Evolutionary conservation across 1,139 yeast species (phyloP), one percentile per base, ranked within the genome.

Genomic region (Geotrichum macrosporum): DNA sequence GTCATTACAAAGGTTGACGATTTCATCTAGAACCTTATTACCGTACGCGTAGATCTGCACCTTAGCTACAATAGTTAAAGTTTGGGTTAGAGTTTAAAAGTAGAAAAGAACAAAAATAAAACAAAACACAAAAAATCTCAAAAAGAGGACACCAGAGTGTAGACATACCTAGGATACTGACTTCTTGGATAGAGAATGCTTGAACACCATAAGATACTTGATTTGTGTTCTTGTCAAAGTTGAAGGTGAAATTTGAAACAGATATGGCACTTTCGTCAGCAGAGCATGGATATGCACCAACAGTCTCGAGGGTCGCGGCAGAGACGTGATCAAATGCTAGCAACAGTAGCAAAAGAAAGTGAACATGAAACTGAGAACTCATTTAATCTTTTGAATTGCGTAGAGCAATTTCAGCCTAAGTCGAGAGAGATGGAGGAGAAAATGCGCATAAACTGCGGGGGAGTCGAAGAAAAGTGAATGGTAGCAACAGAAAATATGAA

Each of bases 31-130:
- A 5, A 62, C 54, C 24, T 50, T 47, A 10, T 50, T 51, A 12
- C 67, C 67, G 40, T 64, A 64, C 1, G 66, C 64, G 8, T 46
- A 44, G 20, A 64, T 53, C 33, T 53, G 46, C 19, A 60, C 49
- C 22, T 53, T 52, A 3, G 60, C 62, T 48, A n/a, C n/a, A n/a
- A n/a, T n/a, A n/a, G n/a, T n/a, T n/a, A n/a, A 43, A 10, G 27
- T 24, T 24, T 24, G 27, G 27, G 10, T 24, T 24, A 24, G 27
- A n/a, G n/a, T n/a, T n/a, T n/a, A n/a, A n/a, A n/a, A n/a, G n/a
- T n/a, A n/a, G n/a, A n/a, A n/a, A n/a, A n/a, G n/a, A n/a, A n/a
- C n/a, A n/a, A n/a, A n/a, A n/a, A n/a, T n/a, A n/a, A n/a, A n/a
- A n/a, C n/a, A n/a, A n/a, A n/a, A n/a, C n/a, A n/a, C n/a, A n/a